Conservation (phyloP, 345 rosid species). For the Eucalyptus coolabah region DNA sequence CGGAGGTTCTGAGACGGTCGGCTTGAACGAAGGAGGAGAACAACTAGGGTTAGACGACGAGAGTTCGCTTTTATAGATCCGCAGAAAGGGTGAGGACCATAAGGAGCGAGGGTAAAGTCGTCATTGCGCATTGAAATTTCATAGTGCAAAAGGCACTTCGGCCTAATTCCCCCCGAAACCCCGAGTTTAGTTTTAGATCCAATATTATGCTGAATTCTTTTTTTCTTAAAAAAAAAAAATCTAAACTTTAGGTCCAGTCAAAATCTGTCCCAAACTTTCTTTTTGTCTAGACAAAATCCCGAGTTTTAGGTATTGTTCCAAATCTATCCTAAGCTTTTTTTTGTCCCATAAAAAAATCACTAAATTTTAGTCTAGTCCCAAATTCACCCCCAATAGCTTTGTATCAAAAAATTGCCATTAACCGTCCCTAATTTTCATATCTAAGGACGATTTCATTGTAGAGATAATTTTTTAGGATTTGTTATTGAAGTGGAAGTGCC, state of each 20-base stretch:
- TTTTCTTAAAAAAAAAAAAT: too few species aligned
- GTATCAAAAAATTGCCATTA: too few species aligned
- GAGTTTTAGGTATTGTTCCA: rapidly evolving
- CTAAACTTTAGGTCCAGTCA: neutral
- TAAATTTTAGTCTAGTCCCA: neutral
- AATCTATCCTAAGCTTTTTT: too few species aligned
- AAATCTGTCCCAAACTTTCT: neutral
- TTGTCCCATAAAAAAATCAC: rapidly evolving
- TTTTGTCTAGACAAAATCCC: too few species aligned
- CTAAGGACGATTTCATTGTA: neutral
- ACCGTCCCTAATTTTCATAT: rapidly evolving
- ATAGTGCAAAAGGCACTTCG: neutral
- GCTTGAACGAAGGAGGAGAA: neutral
- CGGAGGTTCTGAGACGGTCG: neutral
- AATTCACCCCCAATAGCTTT: rapidly evolving
- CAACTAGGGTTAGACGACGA: neutral
- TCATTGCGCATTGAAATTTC: neutral
- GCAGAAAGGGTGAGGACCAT: neutral
- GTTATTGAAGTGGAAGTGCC: too few species aligned
- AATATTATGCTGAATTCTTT: neutral
- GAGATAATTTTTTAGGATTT: too few species aligned
- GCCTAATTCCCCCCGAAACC: neutral
- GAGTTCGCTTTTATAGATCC: neutral
- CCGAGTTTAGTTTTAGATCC: too few species aligned
- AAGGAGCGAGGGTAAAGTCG: neutral